Percentiles rank a stretch among this genome's conserved stretches.
Conservation (phyloP, 2,329 filamentous ascomycete genomes). For the Triangularia setosa region DNA sequence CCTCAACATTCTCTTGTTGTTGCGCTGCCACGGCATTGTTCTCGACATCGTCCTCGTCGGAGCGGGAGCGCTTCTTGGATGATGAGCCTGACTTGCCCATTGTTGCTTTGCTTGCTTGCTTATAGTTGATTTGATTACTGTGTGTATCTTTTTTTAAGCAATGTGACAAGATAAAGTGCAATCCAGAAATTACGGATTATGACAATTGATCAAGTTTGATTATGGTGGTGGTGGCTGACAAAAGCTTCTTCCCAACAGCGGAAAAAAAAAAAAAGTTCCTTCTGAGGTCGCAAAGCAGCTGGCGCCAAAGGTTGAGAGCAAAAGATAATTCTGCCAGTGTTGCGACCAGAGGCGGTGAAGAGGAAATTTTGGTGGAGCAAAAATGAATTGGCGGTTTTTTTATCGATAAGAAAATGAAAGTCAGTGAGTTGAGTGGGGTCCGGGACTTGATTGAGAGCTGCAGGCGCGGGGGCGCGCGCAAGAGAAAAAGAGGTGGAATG, state of each 20-base stretch:
- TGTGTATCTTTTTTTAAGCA: background rate
- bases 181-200: background rate
- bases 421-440: background rate
- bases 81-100: conserved; percentile 25
- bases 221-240: background rate
- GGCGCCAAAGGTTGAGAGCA: background rate
- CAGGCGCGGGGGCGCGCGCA: conserved; percentile 5
- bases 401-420: background rate
- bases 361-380: conserved; percentile 3
- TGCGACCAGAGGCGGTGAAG: conserved; percentile 11
- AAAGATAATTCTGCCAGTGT: conserved; percentile 1
- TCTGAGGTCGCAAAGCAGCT: background rate
- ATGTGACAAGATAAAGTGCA: background rate
- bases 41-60: conserved; percentile 25
- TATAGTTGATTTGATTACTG: background rate
- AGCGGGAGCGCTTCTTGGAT: conserved; percentile 26
- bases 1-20: conserved; percentile 15
- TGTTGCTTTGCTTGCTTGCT: background rate
- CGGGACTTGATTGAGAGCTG: conserved; percentile 12
- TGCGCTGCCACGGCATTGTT: conserved; percentile 11
- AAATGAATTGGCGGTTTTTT: background rate
- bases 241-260: background rate
- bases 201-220: background rate
- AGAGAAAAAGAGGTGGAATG: conserved; percentile 1
- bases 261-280: background rate